These are phyloP conservation scores for Citrus unshiu DNA, from an alignment of 345 rosid species.

Conservation along the genomic window DNA sequence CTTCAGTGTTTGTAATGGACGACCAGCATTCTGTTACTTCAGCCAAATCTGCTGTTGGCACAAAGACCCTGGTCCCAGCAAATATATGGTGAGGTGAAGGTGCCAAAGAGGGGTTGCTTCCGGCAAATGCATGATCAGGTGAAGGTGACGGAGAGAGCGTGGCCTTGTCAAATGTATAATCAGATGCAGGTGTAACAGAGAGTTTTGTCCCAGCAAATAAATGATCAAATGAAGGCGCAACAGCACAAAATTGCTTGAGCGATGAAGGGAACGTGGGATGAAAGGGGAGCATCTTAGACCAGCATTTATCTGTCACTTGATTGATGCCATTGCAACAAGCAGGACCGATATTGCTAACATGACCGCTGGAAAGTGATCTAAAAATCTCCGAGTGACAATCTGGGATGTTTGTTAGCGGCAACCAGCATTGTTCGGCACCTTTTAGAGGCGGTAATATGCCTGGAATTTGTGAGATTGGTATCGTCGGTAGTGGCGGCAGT, in stretches of 20 bases:
- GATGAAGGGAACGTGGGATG: neutral
- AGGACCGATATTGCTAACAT: neutral
- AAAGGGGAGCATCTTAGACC: constrained; percentile 5
- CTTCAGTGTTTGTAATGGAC: neutral
- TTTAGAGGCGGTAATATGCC: neutral
- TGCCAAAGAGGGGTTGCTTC: too few species aligned
- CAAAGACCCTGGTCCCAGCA: too few species aligned
- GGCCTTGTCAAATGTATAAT: too few species aligned
- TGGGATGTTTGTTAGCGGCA: neutral
- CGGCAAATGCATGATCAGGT: too few species aligned
- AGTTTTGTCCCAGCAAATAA: neutral
- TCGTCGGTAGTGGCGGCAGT: neutral
- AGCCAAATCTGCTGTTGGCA: neutral
- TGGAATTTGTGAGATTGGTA: neutral
- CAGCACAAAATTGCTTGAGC: neutral
- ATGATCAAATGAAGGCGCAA: neutral
- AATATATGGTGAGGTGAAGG: too few species aligned
- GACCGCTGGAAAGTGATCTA: neutral
- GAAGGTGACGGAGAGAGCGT: too few species aligned
- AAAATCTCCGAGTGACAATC: neutral
- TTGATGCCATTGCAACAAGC: constrained; percentile 3
- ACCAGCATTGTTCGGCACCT: neutral
- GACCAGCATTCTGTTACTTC: neutral
- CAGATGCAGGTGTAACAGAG: too few species aligned
- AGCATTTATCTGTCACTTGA: neutral